These are phyloP conservation scores for Chlorella sp. DNA, from an alignment of 139 green algal species.

Conservation along the genomic window DNA sequence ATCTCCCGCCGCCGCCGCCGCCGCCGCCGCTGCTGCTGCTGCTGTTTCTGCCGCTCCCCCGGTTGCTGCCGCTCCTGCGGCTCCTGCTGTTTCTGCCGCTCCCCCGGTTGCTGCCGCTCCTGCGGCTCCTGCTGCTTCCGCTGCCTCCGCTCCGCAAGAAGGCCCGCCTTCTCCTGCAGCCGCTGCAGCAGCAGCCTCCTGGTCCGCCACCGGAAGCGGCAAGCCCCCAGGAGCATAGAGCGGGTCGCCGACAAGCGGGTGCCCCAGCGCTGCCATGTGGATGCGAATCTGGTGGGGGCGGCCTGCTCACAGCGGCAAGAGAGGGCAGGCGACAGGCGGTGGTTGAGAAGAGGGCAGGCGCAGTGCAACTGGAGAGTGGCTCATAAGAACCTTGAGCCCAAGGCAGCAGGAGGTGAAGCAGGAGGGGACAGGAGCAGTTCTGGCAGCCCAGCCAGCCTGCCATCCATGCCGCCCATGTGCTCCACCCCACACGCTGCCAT, in stretches of 20 bases:
- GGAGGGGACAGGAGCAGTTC: background rate
- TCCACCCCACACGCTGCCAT: background rate
- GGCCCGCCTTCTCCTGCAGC: too few species aligned
- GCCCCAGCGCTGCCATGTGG: conserved; percentile 74
- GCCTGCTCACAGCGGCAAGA: conserved; percentile 38
- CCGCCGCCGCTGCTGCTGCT: background rate
- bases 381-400: background rate
- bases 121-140: background rate
- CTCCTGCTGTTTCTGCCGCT: too few species aligned
- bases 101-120: background rate
- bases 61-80: background rate
- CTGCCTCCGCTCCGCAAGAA: background rate
- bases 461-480: background rate
- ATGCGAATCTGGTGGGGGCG: conserved; percentile 86
- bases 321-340: background rate
- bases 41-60: background rate
- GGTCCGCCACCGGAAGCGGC: conserved; percentile 8
- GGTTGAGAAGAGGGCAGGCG: background rate
- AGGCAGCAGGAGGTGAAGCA: background rate
- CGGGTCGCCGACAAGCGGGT: conserved; percentile 74
- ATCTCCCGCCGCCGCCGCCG: background rate
- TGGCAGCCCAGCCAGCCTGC: background rate
- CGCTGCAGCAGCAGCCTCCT: background rate
- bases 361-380: too few species aligned
- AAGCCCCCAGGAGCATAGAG: conserved; percentile 69